These are phyloP conservation scores for Zygosaccharomyces rouxii DNA, from an alignment of 805 yeast species.

Conservation along the genomic window DNA sequence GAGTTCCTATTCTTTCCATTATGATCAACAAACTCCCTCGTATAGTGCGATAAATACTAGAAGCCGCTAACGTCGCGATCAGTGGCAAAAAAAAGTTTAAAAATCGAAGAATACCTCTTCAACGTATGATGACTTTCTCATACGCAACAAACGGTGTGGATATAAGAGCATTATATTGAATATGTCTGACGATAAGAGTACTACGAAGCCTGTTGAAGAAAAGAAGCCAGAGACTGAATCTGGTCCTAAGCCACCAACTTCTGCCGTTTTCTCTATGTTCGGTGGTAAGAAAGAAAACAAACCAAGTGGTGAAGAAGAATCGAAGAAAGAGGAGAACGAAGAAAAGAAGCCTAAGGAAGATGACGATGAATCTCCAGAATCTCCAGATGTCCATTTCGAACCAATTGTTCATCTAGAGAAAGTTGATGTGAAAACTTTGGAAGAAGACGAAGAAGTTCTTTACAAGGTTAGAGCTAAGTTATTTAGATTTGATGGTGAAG, in stretches of 20 bases:
- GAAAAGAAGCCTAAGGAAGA: slow-evolving; percentile 30
- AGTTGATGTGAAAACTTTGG: slow-evolving; percentile 94
- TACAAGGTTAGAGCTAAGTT: slow-evolving; percentile 91
- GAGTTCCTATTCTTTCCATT: background rate
- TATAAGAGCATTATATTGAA: background rate
- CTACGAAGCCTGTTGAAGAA: slow-evolving; percentile 21
- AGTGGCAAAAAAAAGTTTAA: slow-evolving; percentile 2
- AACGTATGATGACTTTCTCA: background rate
- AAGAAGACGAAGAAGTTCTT: slow-evolving; percentile 79
- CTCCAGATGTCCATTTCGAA: slow-evolving; percentile 77
- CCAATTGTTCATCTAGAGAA: slow-evolving; percentile 92
- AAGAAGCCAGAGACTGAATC: slow-evolving; percentile 27
- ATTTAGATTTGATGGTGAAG: slow-evolving; percentile 79
- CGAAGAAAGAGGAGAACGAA: slow-evolving; percentile 27
- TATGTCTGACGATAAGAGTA: slow-evolving; percentile 24
- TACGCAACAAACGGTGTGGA: background rate
- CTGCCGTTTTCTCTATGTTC: slow-evolving; percentile 90
- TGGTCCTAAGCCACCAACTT: slow-evolving; percentile 54
- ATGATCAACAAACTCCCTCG: background rate
- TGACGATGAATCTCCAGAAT: slow-evolving; percentile 40
- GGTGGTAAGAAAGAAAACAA: slow-evolving; percentile 82
- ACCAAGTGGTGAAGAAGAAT: slow-evolving; percentile 39
- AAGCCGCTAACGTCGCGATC: slow-evolving; percentile 6
- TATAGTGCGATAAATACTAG: background rate
- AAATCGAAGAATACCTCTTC: background rate